Conservation (phyloP, 139 green algal species). For the Yamagishiella unicocca region DNA sequence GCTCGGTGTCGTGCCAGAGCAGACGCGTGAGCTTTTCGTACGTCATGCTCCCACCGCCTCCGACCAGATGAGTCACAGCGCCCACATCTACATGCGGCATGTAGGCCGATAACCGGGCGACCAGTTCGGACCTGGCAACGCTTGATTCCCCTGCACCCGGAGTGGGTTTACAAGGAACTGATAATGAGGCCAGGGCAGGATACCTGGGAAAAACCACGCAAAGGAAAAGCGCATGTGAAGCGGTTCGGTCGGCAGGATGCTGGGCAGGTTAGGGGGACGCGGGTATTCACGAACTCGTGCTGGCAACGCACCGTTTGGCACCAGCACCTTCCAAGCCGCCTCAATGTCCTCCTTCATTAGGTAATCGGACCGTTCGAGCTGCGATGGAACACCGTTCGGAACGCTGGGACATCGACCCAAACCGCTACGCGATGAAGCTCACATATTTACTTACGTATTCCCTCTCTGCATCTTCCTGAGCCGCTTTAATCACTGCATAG, state of each 20-base stretch:
- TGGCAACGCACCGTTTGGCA: neutral
- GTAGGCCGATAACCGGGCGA: constrained; percentile 7
- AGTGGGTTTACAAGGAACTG: no score
- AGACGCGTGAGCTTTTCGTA: neutral
- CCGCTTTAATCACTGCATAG: neutral
- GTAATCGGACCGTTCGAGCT: constrained; percentile 10
- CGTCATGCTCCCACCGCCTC: neutral
- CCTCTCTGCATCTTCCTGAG: neutral
- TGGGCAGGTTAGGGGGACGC: no score
- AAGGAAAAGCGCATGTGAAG: no score
- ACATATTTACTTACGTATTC: constrained; percentile 9
- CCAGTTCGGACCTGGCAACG: neutral
- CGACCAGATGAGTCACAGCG: neutral
- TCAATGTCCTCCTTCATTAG: constrained; percentile 7
- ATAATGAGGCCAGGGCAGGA: no score
- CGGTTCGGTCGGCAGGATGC: no score
- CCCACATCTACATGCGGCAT: neutral
- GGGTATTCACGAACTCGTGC: no score
- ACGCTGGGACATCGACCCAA: neutral
- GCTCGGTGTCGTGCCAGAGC: constrained; percentile 1
- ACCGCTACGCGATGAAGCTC: no score
- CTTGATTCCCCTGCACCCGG: constrained; percentile 6
- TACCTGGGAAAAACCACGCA: no score
- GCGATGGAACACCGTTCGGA: neutral
- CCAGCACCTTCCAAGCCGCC: constrained; percentile 12